Evolutionary conservation across 2,329 filamentous ascomycete genomes (phyloP).

Genomic region (Ascochyta lentis): DNA sequence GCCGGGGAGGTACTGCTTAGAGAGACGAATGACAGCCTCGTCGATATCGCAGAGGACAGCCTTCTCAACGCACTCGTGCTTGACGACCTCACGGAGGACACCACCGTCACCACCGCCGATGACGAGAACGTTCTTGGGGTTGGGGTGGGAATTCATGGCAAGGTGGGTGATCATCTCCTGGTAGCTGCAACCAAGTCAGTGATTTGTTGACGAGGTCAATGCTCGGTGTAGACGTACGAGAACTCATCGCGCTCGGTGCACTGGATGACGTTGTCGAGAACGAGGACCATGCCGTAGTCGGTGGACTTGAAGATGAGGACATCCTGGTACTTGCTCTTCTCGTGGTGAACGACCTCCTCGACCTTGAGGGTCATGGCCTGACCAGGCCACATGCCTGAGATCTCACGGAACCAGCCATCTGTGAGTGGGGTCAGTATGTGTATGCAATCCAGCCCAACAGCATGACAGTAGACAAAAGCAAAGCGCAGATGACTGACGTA

Average conservation of each 20-base stretch:
- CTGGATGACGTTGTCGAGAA: conserved; percentile 99
- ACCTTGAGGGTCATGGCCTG: conserved; percentile 93
- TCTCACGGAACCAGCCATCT: conserved; percentile 99
- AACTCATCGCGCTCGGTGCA: conserved; percentile 99
- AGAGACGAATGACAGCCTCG: conserved; percentile 97
- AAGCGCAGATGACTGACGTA: conserved; percentile 43
- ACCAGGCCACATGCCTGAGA: conserved; percentile 98
- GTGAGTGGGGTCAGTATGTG: conserved; percentile 22
- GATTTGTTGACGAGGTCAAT: not conserved
- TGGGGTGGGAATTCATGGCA: conserved; percentile 96
- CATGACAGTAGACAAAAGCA: not conserved
- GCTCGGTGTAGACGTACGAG: conserved; percentile 61
- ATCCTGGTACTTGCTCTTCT: conserved; percentile 99
- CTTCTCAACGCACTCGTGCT: conserved; percentile 97
- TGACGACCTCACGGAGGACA: conserved; percentile 97
- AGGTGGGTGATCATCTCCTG: conserved; percentile 99
- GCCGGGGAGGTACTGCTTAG: conserved; percentile 94
- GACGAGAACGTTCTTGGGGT: conserved; percentile 97
- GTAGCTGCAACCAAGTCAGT: conserved; percentile 62
- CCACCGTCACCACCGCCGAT: conserved; percentile 98
- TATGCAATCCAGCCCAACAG: not conserved
- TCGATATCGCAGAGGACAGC: conserved; percentile 98
- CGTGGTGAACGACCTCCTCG: conserved; percentile 97
- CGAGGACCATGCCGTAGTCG: conserved; percentile 93
- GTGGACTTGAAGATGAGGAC: conserved; percentile 98